Conservation (phyloP, 345 rosid species). For the Raphanus raphanistrum region DNA sequence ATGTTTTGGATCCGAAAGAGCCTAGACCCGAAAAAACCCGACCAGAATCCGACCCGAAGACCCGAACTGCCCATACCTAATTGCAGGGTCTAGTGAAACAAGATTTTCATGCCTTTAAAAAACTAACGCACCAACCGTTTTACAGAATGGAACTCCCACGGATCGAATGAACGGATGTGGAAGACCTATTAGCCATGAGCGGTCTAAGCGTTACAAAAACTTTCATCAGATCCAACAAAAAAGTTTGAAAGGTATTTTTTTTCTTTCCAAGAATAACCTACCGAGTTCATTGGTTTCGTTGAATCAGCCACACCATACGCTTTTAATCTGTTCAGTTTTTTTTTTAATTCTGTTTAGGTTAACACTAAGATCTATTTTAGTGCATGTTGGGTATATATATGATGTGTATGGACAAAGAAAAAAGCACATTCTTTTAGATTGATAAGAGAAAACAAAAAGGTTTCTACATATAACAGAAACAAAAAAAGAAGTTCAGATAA, state of each 20-base stretch:
- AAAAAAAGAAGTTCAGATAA: too few relatives aligned
- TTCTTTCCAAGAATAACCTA: neutral
- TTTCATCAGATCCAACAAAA: neutral
- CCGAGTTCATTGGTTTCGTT: neutral
- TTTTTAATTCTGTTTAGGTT: neutral
- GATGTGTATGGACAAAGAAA: neutral
- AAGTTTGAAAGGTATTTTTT: neutral
- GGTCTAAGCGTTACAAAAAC: neutral
- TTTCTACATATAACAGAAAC: neutral
- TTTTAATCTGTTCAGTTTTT: neutral
- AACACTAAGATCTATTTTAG: neutral
- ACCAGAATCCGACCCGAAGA: too few relatives aligned
- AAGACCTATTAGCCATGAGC: too few relatives aligned
- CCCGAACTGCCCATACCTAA: too few relatives aligned
- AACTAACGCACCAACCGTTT: too few relatives aligned
- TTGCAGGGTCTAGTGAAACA: too few relatives aligned
- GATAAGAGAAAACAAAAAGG: neutral
- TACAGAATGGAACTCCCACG: too few relatives aligned
- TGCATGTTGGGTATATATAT: neutral
- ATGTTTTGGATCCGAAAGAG: too few relatives aligned
- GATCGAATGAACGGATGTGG: too few relatives aligned
- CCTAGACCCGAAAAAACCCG: too few relatives aligned
- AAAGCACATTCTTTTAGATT: neutral
- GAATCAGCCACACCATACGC: neutral
- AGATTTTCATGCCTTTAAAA: too few relatives aligned